Base-by-base conservation (phyloP, 257 asterid genomes). In the Solanum dulcamara region DNA sequence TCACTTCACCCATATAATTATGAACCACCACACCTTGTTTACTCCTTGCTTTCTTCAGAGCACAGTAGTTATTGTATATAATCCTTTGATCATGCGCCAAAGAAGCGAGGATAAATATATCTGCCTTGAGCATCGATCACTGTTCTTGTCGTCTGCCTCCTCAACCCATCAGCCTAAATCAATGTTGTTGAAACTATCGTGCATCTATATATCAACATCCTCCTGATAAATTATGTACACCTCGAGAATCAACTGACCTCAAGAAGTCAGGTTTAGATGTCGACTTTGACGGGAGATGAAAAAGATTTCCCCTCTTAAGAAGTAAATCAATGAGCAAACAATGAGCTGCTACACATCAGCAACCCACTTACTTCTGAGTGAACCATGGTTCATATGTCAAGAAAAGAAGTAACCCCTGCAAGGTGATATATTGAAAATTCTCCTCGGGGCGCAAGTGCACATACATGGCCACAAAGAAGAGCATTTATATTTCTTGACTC, bases 401-500 rank as follows among this genome's bases (percentile, higher is more conserved):
- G 60, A 44, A 44, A 75, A 24, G 55, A 72, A 12, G 55, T 74
- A 72, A 40, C 55, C 33, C 22, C 30, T 22, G 55, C 35, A 40
- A 72, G 55, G 81, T 40, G 57, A 74, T 18, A 67, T 18, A 8
- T 1, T 68, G 79, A 35, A 68, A 37, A 40, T 74, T 74, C 81
- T 40, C 81, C 15, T 71, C 51, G 13, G 81, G 81, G 37, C 15
- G 5, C 60, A 26, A 26, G 2, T 10, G 2, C 26, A 13, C 20
- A 44, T 75, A 15, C 17, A 48, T 17, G 60, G 10, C 26, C 38
- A 40, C 46, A 38, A 35, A 50, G 50, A 80, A 66, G 87, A 42
- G 46, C 48, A 62, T 67, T 93, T 91, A 93, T 85, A 93, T 90
- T 90, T 93, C 97, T 89, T 91, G 92, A 91, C 97, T 93, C 70